A percentile compares a stretch with the other conserved stretches of the same genome.
These are phyloP conservation scores for Wallemia hederae DNA, from an alignment of 1,284 basidiomycete genomes.

Conservation along the genomic window DNA sequence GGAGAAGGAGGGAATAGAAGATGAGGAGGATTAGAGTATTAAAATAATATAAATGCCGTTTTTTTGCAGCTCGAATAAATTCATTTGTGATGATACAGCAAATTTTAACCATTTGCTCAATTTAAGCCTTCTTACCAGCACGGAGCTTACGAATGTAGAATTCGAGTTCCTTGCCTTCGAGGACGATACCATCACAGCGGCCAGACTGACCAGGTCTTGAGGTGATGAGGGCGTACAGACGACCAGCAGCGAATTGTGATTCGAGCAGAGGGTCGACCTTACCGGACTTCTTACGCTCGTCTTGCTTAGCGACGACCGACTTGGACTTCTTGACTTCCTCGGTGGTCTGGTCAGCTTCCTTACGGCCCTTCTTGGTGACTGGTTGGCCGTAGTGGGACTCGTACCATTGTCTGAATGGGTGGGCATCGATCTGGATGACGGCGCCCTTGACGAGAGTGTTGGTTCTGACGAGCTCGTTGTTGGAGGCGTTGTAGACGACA, in stretches of 20 bases:
- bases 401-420: slow-evolving; percentile 95
- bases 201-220: slow-evolving; percentile 83
- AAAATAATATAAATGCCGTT: not conserved
- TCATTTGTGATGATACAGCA: too few species aligned
- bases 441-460: slow-evolving; percentile 87
- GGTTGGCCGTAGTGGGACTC: slow-evolving; percentile 84
- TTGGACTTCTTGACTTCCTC: slow-evolving; percentile 52
- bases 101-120: not conserved
- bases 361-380: slow-evolving; percentile 50
- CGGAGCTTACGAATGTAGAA: slow-evolving; percentile 19
- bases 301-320: slow-evolving; percentile 54
- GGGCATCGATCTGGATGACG: slow-evolving; percentile 82
- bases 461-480: slow-evolving; percentile 94
- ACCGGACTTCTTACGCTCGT: slow-evolving; percentile 70
- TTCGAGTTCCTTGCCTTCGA: slow-evolving; percentile 90
- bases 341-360: slow-evolving; percentile 23
- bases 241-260: slow-evolving; percentile 54
- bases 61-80: not conserved
- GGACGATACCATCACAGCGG: slow-evolving; percentile 74
- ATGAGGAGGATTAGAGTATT: slow-evolving; percentile 9
- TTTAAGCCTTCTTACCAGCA: slow-evolving; percentile 1
- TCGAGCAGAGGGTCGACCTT: slow-evolving; percentile 72
- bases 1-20: slow-evolving; percentile 11
- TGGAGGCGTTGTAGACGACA: slow-evolving; percentile 91
- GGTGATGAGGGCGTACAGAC: slow-evolving; percentile 62